Percentiles rank a stretch among this genome's conserved stretches.
Conservation (phyloP, 352 stramenopile genomes). For the Thalassiosira oceanica region DNA sequence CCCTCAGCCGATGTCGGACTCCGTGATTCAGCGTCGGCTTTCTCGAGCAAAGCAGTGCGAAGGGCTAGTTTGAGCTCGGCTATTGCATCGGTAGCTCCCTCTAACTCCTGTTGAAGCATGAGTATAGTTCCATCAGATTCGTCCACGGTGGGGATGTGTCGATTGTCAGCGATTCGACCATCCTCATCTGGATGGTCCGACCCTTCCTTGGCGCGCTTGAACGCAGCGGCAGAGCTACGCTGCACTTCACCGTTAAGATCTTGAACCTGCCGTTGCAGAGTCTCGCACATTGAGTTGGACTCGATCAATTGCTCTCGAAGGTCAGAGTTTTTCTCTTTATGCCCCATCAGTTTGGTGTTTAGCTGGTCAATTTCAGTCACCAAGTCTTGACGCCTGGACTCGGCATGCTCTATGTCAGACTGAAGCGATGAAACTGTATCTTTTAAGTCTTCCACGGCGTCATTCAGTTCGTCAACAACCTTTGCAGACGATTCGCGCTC, state of each 20-base stretch:
- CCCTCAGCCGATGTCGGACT: not conserved
- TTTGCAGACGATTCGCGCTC: constrained; percentile 16
- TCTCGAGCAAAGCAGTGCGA: constrained; percentile 47
- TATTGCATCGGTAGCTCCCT: constrained; percentile 71
- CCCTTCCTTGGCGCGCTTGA: constrained; percentile 46
- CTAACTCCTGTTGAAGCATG: constrained; percentile 74
- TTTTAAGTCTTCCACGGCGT: constrained; percentile 22
- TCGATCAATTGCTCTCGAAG: constrained; percentile 44
- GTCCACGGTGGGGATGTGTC: not conserved
- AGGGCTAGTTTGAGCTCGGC: constrained; percentile 77
- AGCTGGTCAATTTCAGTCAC: constrained; percentile 24
- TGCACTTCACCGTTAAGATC: constrained; percentile 45
- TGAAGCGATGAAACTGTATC: constrained; percentile 20
- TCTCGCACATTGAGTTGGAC: constrained; percentile 26
- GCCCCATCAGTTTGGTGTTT: constrained; percentile 14
- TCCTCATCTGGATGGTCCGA: constrained; percentile 15
- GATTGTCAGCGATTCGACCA: constrained; percentile 5
- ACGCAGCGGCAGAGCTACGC: constrained; percentile 42
- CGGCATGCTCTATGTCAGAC: constrained; percentile 16
- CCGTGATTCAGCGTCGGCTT: constrained; percentile 23
- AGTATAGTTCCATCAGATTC: constrained; percentile 73
- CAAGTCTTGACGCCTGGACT: constrained; percentile 12
- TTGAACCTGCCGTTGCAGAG: constrained; percentile 36
- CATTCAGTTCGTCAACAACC: constrained; percentile 26
- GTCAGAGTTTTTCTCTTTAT: constrained; percentile 35